These are phyloP conservation scores for Articulospora tetracladia DNA, from an alignment of 495 filamentous ascomycete species.

Conservation along the genomic window DNA sequence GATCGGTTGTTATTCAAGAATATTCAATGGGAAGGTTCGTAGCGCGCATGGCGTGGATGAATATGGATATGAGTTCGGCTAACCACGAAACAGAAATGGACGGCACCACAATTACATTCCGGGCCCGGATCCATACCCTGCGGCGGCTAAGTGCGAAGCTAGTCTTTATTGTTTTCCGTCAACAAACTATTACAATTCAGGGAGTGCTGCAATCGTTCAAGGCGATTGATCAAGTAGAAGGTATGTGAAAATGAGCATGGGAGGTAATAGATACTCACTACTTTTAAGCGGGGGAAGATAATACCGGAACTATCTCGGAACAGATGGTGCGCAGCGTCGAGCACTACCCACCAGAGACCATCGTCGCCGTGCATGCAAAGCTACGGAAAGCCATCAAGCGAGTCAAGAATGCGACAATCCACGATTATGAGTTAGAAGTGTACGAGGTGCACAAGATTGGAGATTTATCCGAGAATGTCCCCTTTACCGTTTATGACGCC, in stretches of 20 bases:
- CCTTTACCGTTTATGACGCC: conserved; percentile 35
- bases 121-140: conserved; percentile 81
- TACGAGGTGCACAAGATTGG: conserved; percentile 69
- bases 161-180: conserved; percentile 66
- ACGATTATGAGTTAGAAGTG: conserved; percentile 75
- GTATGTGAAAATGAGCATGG: conserved; percentile 6
- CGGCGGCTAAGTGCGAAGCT: conserved; percentile 82
- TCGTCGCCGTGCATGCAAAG: conserved; percentile 73
- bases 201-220: conserved; percentile 61
- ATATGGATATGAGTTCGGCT: neutral
- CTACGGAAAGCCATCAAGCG: conserved; percentile 71
- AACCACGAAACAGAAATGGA: conserved; percentile 29
- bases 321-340: conserved; percentile 91
- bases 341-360: conserved; percentile 71
- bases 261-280: neutral
- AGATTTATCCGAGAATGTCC: conserved; percentile 37
- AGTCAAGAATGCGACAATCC: conserved; percentile 74
- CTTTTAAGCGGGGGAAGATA: conserved; percentile 7
- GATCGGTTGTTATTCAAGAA: conserved; percentile 23
- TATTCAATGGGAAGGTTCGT: conserved; percentile 19
- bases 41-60: too few relatives aligned
- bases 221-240: conserved; percentile 35
- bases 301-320: conserved; percentile 21
- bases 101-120: conserved; percentile 70
- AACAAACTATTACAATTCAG: conserved; percentile 68